Evolutionary conservation across 2,329 filamentous ascomycete genomes (phyloP).

Genomic region (Dryadomyces quercus-mongolicae): DNA sequence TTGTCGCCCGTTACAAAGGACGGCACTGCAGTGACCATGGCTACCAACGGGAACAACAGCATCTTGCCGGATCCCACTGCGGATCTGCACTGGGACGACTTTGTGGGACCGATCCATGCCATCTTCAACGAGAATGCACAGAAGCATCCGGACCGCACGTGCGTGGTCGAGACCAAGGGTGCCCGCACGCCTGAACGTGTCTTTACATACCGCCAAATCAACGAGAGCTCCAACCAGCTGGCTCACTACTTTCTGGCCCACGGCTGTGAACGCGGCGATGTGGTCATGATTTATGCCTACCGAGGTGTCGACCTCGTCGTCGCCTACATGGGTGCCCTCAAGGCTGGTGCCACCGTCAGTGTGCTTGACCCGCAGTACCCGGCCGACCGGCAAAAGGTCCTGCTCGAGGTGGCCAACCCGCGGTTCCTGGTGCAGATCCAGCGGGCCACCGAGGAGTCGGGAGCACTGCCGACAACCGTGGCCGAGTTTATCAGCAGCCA

Average conservation of each 20-base stretch:
- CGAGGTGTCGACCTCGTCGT: slow-evolving; percentile 50
- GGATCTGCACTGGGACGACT: background rate
- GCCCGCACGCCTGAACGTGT: slow-evolving; percentile 41
- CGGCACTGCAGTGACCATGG: too few species aligned
- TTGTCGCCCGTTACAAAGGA: too few species aligned
- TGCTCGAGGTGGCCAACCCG: slow-evolving; percentile 68
- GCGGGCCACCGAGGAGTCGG: slow-evolving; percentile 55
- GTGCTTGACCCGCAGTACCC: slow-evolving; percentile 77
- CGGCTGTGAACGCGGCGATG: slow-evolving; percentile 67
- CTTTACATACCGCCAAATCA: slow-evolving; percentile 79
- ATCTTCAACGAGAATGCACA: slow-evolving; percentile 56
- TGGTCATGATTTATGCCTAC: slow-evolving; percentile 87
- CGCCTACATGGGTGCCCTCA: slow-evolving; percentile 65
- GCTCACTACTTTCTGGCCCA: slow-evolving; percentile 66
- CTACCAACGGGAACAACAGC: too few species aligned
- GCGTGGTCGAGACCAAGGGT: slow-evolving; percentile 36
- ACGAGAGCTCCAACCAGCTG: slow-evolving; percentile 69
- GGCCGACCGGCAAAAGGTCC: slow-evolving; percentile 67
- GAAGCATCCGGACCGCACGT: slow-evolving; percentile 48
- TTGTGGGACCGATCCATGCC: slow-evolving; percentile 47
- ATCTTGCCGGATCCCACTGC: background rate
- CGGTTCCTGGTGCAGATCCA: slow-evolving; percentile 61
- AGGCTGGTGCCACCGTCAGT: slow-evolving; percentile 46
- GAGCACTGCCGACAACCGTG: slow-evolving; percentile 37
- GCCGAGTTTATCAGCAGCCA: slow-evolving; percentile 60